Evolutionary conservation across 2,329 filamentous ascomycete species (phyloP).

Genomic region (Fusarium secorum): DNA sequence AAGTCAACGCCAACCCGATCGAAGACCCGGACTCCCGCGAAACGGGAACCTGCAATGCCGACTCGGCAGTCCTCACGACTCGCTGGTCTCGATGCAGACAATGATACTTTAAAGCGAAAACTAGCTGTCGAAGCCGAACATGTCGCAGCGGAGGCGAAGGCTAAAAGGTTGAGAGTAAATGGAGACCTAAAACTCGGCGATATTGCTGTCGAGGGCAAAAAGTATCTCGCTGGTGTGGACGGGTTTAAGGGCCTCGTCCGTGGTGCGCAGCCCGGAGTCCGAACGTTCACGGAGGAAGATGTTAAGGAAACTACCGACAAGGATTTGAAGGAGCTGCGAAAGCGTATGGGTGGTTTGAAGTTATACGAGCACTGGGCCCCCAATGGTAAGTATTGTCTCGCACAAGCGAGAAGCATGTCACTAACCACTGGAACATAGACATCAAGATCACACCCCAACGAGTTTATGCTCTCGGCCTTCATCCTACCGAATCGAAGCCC

Average conservation of each 20-base stretch:
- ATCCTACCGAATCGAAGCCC: conserved; percentile 85
- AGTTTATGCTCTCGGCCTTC: conserved; percentile 86
- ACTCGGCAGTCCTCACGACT: conserved; percentile 67
- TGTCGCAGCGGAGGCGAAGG: conserved; percentile 52
- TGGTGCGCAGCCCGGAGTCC: conserved; percentile 79
- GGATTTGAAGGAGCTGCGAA: conserved; percentile 74
- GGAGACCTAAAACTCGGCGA: conserved; percentile 76
- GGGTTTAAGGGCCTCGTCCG: conserved; percentile 67
- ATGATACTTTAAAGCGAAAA: conserved; percentile 58
- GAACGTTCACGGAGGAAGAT: conserved; percentile 88
- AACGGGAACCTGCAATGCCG: conserved; percentile 57
- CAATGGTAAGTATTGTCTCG: conserved; percentile 63
- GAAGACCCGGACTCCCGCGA: conserved; percentile 51
- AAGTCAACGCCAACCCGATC: conserved; percentile 49
- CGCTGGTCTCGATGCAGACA: conserved; percentile 61
- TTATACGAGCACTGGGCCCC: conserved; percentile 87
- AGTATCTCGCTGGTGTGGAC: conserved; percentile 73
- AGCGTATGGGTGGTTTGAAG: conserved; percentile 78
- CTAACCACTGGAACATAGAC: conserved; percentile 55
- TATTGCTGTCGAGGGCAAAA: conserved; percentile 80
- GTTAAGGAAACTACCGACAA: conserved; percentile 81
- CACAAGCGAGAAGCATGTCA: neutral
- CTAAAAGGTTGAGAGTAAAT: conserved; percentile 64
- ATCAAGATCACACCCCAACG: conserved; percentile 92
- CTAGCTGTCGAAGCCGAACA: conserved; percentile 58